Percentiles rank a stretch among this genome's conserved stretches.
phyloP scores from a whole-genome alignment of 106 monocot genomes.

The Dioscorea alata region DNA sequence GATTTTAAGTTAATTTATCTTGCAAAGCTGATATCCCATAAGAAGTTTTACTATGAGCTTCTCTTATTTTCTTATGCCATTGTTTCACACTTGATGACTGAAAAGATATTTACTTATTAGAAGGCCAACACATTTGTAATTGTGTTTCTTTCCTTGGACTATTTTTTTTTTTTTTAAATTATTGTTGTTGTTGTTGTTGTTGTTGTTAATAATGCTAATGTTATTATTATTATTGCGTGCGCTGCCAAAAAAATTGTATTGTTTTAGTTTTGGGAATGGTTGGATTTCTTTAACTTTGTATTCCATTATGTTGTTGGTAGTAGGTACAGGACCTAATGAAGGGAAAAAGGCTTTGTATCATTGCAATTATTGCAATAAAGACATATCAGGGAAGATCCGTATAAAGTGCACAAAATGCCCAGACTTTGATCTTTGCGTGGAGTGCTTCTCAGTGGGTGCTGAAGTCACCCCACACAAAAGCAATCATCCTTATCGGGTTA shows the following conservation, averaged over 20 bases:
- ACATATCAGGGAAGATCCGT: slow-evolving; percentile 95
- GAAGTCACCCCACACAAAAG: slow-evolving; percentile 95
- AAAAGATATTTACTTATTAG: too few relatives aligned
- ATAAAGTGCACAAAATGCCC: slow-evolving; percentile 96
- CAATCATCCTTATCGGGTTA: slow-evolving; percentile 94
- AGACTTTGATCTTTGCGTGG: slow-evolving; percentile 97
- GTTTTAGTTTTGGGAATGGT: not conserved
- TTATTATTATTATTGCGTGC: too few relatives aligned
- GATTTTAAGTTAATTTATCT: too few relatives aligned
- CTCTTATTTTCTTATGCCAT: too few relatives aligned
- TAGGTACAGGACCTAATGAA: slow-evolving; percentile 58
- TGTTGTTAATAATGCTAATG: not conserved
- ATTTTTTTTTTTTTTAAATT: not conserved
- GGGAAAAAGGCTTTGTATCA: slow-evolving; percentile 91
- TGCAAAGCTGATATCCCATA: too few relatives aligned
- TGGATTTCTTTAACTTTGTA: not conserved
- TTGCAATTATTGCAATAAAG: slow-evolving; percentile 97
- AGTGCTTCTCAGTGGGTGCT: slow-evolving; percentile 96
- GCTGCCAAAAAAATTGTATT: not conserved
- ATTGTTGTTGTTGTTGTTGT: not conserved
- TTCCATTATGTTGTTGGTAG: slow-evolving; percentile 1
- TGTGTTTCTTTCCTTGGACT: not conserved
- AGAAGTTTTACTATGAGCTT: too few relatives aligned
- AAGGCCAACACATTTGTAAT: too few relatives aligned
- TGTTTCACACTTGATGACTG: too few relatives aligned